Conservation (phyloP, 306 rosid species). For the Rubus idaeus region DNA sequence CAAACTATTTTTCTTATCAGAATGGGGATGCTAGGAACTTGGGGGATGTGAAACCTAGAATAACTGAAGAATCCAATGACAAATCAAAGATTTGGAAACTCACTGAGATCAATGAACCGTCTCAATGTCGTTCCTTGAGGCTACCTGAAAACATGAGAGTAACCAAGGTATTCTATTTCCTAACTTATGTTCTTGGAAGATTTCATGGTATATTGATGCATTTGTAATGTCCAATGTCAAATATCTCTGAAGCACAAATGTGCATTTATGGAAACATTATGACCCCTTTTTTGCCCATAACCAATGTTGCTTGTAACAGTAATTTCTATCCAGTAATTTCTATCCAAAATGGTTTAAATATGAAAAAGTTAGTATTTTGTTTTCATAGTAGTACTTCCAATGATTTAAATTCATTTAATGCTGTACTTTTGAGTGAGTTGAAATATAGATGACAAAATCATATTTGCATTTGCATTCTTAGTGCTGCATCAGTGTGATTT, state of each 20-base stretch:
- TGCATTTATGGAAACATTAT: background rate
- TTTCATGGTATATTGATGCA: background rate
- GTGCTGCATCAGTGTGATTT: slow-evolving; percentile 6
- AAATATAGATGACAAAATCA: background rate
- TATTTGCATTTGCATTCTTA: background rate
- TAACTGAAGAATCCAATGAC: slow-evolving; percentile 89
- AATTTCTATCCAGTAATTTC: background rate
- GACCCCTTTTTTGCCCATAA: background rate
- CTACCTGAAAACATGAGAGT: slow-evolving; percentile 79
- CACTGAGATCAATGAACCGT: slow-evolving; percentile 82
- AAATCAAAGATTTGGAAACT: slow-evolving; percentile 98
- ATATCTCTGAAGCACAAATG: background rate
- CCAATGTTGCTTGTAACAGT: background rate
- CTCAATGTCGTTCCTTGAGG: slow-evolving; percentile 91
- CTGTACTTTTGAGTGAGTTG: background rate
- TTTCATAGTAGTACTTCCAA: background rate
- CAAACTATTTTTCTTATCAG: slow-evolving; percentile 43
- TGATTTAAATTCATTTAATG: background rate
- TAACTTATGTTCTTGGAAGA: slow-evolving; percentile 13
- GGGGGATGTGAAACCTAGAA: slow-evolving; percentile 94
- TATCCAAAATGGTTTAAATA: background rate
- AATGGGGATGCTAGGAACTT: slow-evolving; percentile 82
- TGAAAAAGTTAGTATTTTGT: background rate
- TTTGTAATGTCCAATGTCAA: background rate
- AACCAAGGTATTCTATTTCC: slow-evolving; percentile 54